Percentiles rank a stretch among this genome's conserved stretches.
phyloP scores from a whole-genome alignment of 371 early-diverging fungal genomes.

The Umbelopsis sp. region DNA sequence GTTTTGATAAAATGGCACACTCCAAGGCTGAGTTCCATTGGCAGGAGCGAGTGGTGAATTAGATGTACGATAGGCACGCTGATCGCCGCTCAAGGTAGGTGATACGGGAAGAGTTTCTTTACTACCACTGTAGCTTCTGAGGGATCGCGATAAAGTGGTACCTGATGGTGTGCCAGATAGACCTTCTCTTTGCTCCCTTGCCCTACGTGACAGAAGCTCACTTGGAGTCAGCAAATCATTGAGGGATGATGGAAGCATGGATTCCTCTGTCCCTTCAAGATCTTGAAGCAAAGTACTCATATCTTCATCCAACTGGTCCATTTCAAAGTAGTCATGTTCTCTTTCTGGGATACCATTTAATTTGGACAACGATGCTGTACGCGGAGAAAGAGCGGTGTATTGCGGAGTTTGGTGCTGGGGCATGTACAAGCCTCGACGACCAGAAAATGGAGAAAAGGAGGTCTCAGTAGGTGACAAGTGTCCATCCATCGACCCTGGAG shows the following conservation, averaged over 20 bases:
- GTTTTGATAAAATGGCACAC: constrained; percentile 2
- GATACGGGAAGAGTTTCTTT: constrained; percentile 21
- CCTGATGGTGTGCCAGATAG: constrained; percentile 16
- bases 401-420: constrained; percentile 36
- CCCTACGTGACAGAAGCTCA: constrained; percentile 45
- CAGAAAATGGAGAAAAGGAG: constrained; percentile 31
- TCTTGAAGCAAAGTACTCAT: constrained; percentile 19
- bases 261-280: constrained; percentile 33
- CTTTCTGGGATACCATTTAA: neutral
- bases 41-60: constrained; percentile 11
- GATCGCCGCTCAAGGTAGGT: constrained; percentile 22
- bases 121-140: constrained; percentile 27
- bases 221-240: constrained; percentile 60
- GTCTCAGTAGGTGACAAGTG: constrained; percentile 33
- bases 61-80: neutral
- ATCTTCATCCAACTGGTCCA: constrained; percentile 35
- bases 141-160: constrained; percentile 28
- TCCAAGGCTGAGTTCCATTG: constrained; percentile 1
- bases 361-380: constrained; percentile 2
- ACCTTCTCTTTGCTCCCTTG: constrained; percentile 35
- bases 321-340: neutral
- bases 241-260: constrained; percentile 59
- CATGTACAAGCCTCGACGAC: constrained; percentile 27
- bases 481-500: neutral
- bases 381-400: constrained; percentile 21